A percentile compares a stretch with the other conserved stretches of the same genome.
Evolutionary conservation across 176 grass and related monocot species (phyloP).

Genomic region (Oryza glumipatula): DNA sequence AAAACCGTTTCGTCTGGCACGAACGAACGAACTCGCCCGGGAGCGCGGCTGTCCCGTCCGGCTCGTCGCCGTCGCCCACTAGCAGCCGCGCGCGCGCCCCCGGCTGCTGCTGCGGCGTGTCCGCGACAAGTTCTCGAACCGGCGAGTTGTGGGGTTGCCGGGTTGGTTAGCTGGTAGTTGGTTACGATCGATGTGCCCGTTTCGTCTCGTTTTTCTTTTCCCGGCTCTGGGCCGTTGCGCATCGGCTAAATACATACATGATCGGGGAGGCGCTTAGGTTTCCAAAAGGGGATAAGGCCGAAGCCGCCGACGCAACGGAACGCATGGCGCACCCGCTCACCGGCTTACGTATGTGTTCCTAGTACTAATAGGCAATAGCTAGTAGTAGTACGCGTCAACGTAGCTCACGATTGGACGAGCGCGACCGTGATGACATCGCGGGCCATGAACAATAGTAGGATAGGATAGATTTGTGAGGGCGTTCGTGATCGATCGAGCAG

Average conservation of each 20-base stretch:
- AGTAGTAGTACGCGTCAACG: background rate
- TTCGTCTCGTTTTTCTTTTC: conserved; percentile 21
- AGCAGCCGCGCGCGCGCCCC: background rate
- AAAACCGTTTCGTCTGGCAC: background rate
- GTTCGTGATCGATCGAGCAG: background rate
- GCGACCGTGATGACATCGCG: conserved; percentile 22
- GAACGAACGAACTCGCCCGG: background rate
- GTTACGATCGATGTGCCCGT: conserved; percentile 17
- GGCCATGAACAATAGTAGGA: conserved; percentile 32
- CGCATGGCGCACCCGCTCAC: background rate
- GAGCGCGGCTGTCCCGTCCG: background rate
- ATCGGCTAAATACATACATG: background rate
- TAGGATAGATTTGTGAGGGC: conserved; percentile 3
- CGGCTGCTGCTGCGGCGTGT: background rate
- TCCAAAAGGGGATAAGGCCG: conserved; percentile 36
- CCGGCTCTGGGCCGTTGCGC: background rate
- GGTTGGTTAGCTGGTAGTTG: conserved; percentile 22
- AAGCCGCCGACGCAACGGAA: background rate
- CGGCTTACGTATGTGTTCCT: background rate
- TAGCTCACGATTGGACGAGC: background rate
- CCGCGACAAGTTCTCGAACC: background rate
- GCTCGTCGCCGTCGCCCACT: conserved; percentile 34
- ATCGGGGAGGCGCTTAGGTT: conserved; percentile 11
- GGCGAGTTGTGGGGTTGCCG: background rate
- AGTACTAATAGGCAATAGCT: background rate